Evolutionary conservation across 177 flowering plant genomes (phyloP), one percentile per base, ranked within the genome.

Genomic region (Tripterygium wilfordii): DNA sequence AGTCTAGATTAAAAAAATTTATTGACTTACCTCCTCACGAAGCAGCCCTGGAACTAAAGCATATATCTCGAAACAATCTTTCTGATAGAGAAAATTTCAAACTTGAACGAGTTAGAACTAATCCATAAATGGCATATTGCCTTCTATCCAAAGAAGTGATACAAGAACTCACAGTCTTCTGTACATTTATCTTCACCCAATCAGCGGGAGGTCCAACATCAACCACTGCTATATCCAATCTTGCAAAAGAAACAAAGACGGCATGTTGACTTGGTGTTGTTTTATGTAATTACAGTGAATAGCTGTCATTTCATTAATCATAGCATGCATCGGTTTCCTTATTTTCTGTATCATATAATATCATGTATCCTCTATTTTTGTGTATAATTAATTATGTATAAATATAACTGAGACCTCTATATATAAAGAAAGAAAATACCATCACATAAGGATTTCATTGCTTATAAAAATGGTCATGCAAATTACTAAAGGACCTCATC

Each of bases 21-120:
- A 25, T 1, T 23, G 4, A 29, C 54, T 42, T 43, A 83, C 98
- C 95, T 91, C 98, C 60, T 91, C 98, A 12, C 98, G 88, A 17
- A 82, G 66, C 56, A 91, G 95, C 49, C 96, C 96, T 46, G 98
- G 98, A 55, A 91, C 96, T 57, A 91, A 63, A 48, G 95, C 98
- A 74, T 91, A 91, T 5, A 91, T 86, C 70, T 91, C 98, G 69
- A 69, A 91, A 62, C 95, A 80, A 62, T 91, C 98, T 66, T 76
- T 81, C 98, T 91, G 88, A 40, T 10, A 43, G 1, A 45, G 0
- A 26, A 30, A 8, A 10, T 38, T 38, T 13, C 10, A 44, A 14
- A 20, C 10, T 20, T 0, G 3, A 35, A 12, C 18, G 12, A 13
- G 20, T 19, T 15, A 29, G 13, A 20, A 66, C 55, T 13, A 69